Evolutionary conservation across 768 basidiomycete species (phyloP).

Genomic region (Naganishia randhawae): DNA sequence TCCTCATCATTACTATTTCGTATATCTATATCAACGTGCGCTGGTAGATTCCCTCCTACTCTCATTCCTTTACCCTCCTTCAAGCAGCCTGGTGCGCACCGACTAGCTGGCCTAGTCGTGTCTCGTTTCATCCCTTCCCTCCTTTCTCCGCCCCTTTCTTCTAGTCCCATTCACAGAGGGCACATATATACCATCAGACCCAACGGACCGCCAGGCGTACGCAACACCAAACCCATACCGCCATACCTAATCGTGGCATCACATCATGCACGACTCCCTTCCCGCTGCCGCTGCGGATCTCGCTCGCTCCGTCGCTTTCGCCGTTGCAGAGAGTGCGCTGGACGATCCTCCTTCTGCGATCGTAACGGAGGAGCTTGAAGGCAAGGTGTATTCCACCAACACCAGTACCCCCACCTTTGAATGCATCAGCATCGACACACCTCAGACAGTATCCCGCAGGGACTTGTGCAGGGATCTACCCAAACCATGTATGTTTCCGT

Average conservation of each 20-base stretch:
- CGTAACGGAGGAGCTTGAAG: background rate
- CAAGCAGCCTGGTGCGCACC: constrained; percentile 3
- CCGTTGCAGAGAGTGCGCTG: constrained; percentile 14
- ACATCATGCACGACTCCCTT: background rate
- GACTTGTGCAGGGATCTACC: background rate
- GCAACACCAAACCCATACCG: background rate
- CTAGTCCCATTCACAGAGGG: background rate
- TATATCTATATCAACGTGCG: background rate
- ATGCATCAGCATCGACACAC: no score
- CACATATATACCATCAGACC: background rate
- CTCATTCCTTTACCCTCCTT: background rate
- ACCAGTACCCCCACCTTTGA: background rate
- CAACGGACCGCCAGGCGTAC: background rate
- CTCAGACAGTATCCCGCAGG: background rate
- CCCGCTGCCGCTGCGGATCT: background rate
- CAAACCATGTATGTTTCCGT: background rate
- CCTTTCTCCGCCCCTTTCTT: background rate
- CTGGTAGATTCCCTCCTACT: background rate
- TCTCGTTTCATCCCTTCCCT: constrained; percentile 1
- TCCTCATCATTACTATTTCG: no score
- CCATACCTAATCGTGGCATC: background rate
- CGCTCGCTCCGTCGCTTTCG: background rate
- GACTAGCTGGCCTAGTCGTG: constrained; percentile 3
- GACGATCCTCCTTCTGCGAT: background rate
- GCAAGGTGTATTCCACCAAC: background rate